phyloP scores from a whole-genome alignment of 345 rosid species.

The Capsella bursapastoris region DNA sequence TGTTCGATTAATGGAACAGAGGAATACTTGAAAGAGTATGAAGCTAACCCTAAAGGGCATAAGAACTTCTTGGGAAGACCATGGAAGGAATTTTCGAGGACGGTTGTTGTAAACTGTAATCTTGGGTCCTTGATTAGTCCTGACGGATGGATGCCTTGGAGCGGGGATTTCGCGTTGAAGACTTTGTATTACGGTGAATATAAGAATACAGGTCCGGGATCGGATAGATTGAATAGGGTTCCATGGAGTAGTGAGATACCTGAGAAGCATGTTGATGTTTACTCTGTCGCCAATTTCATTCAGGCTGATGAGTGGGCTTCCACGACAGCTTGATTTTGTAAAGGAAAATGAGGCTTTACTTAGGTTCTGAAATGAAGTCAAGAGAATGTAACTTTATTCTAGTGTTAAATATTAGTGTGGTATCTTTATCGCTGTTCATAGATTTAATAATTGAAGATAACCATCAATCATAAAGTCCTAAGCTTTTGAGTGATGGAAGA shows the following conservation, averaged over 20 bases:
- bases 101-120: constrained; percentile 62
- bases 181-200: constrained; percentile 89
- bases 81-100: constrained; percentile 92
- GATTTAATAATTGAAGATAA: background rate
- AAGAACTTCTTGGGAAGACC: constrained; percentile 80
- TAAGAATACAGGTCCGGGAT: constrained; percentile 69
- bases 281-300: constrained; percentile 78
- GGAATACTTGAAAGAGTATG: constrained; percentile 66
- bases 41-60: constrained; percentile 65
- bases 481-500: background rate
- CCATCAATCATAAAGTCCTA: background rate
- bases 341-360: constrained; percentile 19
- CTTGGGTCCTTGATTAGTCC: constrained; percentile 62
- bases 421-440: background rate
- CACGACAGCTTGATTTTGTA: constrained; percentile 45
- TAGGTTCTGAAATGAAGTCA: background rate
- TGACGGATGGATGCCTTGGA: constrained; percentile 87
- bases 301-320: constrained; percentile 87
- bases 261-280: constrained; percentile 51
- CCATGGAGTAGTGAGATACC: constrained; percentile 83
- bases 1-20: constrained; percentile 80
- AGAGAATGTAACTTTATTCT: constrained; percentile 24
- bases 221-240: constrained; percentile 58
- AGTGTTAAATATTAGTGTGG: constrained; percentile 30
- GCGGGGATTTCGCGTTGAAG: constrained; percentile 67